Conservation (phyloP, 768 basidiomycete genomes). For the Mycena epipterygia region DNA sequence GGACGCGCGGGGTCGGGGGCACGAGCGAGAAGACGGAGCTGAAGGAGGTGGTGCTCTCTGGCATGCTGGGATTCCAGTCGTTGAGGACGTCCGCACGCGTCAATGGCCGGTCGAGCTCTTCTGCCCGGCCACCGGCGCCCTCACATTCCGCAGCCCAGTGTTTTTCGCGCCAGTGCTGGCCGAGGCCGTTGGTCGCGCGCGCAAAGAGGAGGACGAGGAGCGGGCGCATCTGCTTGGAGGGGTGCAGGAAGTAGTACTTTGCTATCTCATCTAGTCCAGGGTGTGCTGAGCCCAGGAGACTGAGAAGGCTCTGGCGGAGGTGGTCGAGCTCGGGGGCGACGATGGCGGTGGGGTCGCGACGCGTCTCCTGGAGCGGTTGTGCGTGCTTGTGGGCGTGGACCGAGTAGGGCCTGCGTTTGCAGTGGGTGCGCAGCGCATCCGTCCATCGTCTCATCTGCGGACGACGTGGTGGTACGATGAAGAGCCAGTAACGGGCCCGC, state of each 20-base stretch:
- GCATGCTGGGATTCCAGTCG: constrained; percentile 92
- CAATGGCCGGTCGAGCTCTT: constrained; percentile 84
- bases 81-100: constrained; percentile 85
- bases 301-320: constrained; percentile 79
- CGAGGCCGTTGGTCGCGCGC: constrained; percentile 94
- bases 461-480: too few species aligned
- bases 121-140: constrained; percentile 63
- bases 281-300: constrained; percentile 89
- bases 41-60: constrained; percentile 82
- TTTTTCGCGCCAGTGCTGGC: constrained; percentile 71
- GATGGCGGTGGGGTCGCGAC: constrained; percentile 76
- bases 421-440: constrained; percentile 15
- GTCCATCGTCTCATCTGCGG: constrained; percentile 36
- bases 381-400: constrained; percentile 18
- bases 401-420: constrained; percentile 36
- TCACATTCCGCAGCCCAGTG: constrained; percentile 72
- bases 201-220: constrained; percentile 90
- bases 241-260: constrained; percentile 91
- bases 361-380: constrained; percentile 25
- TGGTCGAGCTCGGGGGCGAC: constrained; percentile 80
- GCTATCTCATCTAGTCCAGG: constrained; percentile 90
- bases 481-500: background rate
- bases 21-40: constrained; percentile 66
- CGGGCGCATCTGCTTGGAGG: constrained; percentile 92
- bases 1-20: constrained; percentile 50